Base-by-base conservation (phyloP, 495 filamentous ascomycete genomes). In the Amphirosellinia nigrospora region DNA sequence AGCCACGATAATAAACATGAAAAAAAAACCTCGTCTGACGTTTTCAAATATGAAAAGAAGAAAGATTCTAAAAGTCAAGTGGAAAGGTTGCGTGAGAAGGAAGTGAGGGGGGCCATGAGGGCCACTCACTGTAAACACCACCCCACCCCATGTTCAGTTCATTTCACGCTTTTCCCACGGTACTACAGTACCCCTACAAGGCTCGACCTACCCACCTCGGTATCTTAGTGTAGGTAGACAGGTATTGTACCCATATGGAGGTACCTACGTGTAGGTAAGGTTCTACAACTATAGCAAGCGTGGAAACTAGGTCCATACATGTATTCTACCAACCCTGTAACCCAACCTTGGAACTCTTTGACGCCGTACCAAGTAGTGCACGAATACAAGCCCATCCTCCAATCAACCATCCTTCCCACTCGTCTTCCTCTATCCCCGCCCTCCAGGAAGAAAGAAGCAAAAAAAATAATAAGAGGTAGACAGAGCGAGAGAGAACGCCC, bases 291-390 rank as follows among this genome's bases (percentile, higher is more conserved):
- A 36, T 7, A 36, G 34, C 34, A 36, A 36, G 34, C 34, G 16
- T 30, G 11, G 10, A 15, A 55, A 13, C 13, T 5, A 46, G 13
- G 52, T 56, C 32, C 52, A 23, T 56, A 21, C 6, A 11, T 15
- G 23, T 58, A 58, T 32, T 58, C 34, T 58, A 58, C 30, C 55
- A 53, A 34, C 32, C 55, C 62, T 50, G 43, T 45, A 58, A 67
- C 53, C 65, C 65, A 67, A 67, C 52, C 65, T n/a, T n/a, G n/a
- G n/a, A n/a, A n/a, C n/a, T n/a, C 52, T 67, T 67, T 67, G 65
- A 67, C 65, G 38, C 65, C n/a, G 45, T 16, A 41, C 39, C 28
- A 60, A 15, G 36, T 60, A 48, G 50, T 53, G 50, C 21, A 53
- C 50, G 50, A 53, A 53, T 26, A 53, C 50, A 26, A 7, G 32